Base-by-base conservation (phyloP, 805 yeast species). In the Yamadazyma scolyti region DNA sequence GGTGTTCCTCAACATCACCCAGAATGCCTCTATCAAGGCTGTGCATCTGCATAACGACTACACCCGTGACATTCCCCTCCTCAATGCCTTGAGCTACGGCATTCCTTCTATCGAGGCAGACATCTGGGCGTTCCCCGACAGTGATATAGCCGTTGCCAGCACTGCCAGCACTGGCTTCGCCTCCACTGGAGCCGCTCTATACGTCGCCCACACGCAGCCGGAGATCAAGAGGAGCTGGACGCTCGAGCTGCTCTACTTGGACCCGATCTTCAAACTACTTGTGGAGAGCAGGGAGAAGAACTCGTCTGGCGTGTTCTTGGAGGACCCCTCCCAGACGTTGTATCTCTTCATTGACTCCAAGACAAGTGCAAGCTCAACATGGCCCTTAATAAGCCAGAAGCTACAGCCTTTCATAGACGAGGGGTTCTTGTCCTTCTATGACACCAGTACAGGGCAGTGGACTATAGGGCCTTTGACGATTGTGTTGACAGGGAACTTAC, bases 11-110 rank as follows among this genome's bases (percentile, higher is more conserved):
- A 20, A 26, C 4, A 4, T 34, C 10, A 34, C 37, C 12, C 16
- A 20, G n/a, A 15, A 20, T 3, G 10, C 10, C 20, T 10, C 7
- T 8, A 7, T 10, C 10, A 19, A 20, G 20, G 60, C 62, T 5
- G 59, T 78, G 14, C 86, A 79, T 48, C 77, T 83, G 0, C 86
- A 79, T 46, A 79, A 79, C 46, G 87, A 79, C 48, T 80, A 79
- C 50, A 75, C 81, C 79, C 56, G 85, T 44, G 37, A 47, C 3
- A 46, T 58, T 4, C 86, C 86, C 1, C 56, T 79, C 3, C 64
- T 72, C 30, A 79, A 77, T 39, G 85, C 84, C 0, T 51, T 73
- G 23, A 52, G 61, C 11, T 47, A 67, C 6, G 87, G 86, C 1
- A 63, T 72, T 20, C 61, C 65, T 25, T 71, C 81, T 30, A 62